A percentile compares a stretch with the other conserved stretches of the same genome.
Evolutionary conservation across 768 basidiomycete species (phyloP).

Genomic region (Filobasidium floriforme): DNA sequence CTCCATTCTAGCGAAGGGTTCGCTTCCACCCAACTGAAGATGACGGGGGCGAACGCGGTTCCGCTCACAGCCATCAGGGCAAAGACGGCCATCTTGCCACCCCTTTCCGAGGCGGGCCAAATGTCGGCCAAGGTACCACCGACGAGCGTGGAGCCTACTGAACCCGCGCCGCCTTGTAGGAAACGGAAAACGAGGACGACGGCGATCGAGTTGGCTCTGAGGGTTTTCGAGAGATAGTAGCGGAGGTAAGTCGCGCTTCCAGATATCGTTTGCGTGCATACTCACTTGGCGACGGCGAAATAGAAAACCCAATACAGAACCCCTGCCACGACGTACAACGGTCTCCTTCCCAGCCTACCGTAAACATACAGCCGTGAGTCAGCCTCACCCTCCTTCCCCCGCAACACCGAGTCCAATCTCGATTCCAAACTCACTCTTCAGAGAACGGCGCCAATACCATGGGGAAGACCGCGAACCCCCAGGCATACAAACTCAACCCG

Average conservation of each 20-base stretch:
- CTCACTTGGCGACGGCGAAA: constrained; percentile 20
- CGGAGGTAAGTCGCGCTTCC: constrained; percentile 19
- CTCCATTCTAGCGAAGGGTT: constrained; percentile 59
- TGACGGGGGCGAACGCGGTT: constrained; percentile 58
- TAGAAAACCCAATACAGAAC: constrained; percentile 30
- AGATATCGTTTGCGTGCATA: too few species aligned
- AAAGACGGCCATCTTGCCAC: constrained; percentile 49
- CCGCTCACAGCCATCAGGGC: constrained; percentile 57
- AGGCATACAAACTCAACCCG: constrained; percentile 35
- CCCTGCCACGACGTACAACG: constrained; percentile 37
- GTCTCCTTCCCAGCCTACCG: constrained; percentile 34
- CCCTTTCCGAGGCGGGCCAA: constrained; percentile 36
- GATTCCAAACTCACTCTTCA: constrained; percentile 21
- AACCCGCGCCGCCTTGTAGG: constrained; percentile 42
- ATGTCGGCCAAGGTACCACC: constrained; percentile 47
- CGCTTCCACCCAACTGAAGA: constrained; percentile 57
- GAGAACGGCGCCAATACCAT: constrained; percentile 39
- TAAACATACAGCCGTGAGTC: not conserved
- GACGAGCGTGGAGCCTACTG: constrained; percentile 45
- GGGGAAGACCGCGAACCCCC: constrained; percentile 41
- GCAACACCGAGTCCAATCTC: not conserved
- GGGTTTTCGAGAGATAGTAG: constrained; percentile 20
- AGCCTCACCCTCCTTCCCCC: not conserved
- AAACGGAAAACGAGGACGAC: constrained; percentile 44
- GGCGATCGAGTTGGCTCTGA: constrained; percentile 41